A percentile compares a stretch with the other conserved stretches of the same genome.
These are phyloP conservation scores for Alternaria sp. DNA, from an alignment of 2,329 filamentous ascomycete genomes.

Conservation along the genomic window DNA sequence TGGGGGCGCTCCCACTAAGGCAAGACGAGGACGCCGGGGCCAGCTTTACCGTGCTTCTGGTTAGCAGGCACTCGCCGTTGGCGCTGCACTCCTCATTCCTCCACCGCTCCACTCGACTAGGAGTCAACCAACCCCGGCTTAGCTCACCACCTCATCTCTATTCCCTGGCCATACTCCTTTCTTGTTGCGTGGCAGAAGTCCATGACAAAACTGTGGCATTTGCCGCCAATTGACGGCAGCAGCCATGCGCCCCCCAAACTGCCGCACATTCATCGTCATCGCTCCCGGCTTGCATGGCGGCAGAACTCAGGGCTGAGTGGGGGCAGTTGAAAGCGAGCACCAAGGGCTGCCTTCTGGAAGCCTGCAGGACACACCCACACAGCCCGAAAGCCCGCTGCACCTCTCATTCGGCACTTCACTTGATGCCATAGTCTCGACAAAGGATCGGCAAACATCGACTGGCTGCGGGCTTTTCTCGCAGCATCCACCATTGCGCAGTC, in stretches of 20 bases:
- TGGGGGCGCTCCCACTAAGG: constrained; percentile 6
- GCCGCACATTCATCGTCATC: neutral
- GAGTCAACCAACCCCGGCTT: neutral
- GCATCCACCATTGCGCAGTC: neutral
- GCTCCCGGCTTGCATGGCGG: constrained; percentile 7
- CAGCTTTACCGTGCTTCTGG: constrained; percentile 5
- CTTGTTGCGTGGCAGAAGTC: constrained; percentile 1
- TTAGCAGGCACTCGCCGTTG: constrained; percentile 11
- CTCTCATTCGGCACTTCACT: constrained; percentile 1
- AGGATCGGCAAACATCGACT: constrained; percentile 1
- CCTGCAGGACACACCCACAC: neutral
- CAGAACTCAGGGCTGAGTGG: constrained; percentile 4
- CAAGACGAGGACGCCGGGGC: constrained; percentile 11
- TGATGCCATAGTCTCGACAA: constrained; percentile 7
- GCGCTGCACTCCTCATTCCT: constrained; percentile 10
- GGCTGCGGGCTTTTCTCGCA: constrained; percentile 3
- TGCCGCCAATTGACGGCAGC: constrained; percentile 1
- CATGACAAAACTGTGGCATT: neutral
- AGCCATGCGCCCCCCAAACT: constrained; percentile 1
- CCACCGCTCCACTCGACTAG: constrained; percentile 10
- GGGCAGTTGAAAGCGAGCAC: constrained; percentile 2
- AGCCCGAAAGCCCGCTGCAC: constrained; percentile 7
- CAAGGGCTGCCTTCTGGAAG: constrained; percentile 14
- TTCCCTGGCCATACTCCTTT: constrained; percentile 5
- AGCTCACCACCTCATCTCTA: constrained; percentile 3